Evolutionary conservation across 495 filamentous ascomycete genomes (phyloP).

Genomic region (Pseudevernia furfuracea): DNA sequence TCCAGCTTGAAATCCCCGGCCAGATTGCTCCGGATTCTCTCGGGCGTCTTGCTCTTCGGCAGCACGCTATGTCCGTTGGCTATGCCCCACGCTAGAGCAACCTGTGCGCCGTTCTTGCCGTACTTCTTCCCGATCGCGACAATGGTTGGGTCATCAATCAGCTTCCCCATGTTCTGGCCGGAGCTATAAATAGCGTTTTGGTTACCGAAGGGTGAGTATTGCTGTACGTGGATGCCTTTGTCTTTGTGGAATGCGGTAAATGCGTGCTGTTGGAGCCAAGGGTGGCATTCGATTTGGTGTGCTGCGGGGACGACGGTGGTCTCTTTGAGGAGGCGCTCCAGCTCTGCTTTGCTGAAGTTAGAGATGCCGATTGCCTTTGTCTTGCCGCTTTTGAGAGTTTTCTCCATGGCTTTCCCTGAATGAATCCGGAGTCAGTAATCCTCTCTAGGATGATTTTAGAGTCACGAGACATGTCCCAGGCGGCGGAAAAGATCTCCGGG

Average conservation of each 20-base stretch:
- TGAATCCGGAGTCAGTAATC: no score
- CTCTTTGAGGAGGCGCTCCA: slow-evolving; percentile 59
- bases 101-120: slow-evolving; percentile 53
- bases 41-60: slow-evolving; percentile 54
- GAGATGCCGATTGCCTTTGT: slow-evolving; percentile 63
- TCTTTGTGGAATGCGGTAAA: slow-evolving; percentile 45
- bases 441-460: no score
- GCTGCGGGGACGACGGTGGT: slow-evolving; percentile 53
- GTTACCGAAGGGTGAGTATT: slow-evolving; percentile 66
- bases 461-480: no score
- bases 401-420: slow-evolving; percentile 54
- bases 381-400: slow-evolving; percentile 47
- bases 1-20: slow-evolving; percentile 53
- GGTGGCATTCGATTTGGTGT: slow-evolving; percentile 59
- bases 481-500: no score
- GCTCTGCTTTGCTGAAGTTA: slow-evolving; percentile 64
- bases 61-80: slow-evolving; percentile 56
- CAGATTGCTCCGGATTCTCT: slow-evolving; percentile 48
- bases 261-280: slow-evolving; percentile 49
- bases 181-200: slow-evolving; percentile 55
- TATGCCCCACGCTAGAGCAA: slow-evolving; percentile 61
- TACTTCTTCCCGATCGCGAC: slow-evolving; percentile 56
- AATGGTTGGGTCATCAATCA: slow-evolving; percentile 56
- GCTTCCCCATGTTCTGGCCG: slow-evolving; percentile 41
- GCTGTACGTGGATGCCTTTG: slow-evolving; percentile 52